Base-by-base conservation (phyloP, 805 yeast species). In the Wickerhamiella qilinensis region DNA sequence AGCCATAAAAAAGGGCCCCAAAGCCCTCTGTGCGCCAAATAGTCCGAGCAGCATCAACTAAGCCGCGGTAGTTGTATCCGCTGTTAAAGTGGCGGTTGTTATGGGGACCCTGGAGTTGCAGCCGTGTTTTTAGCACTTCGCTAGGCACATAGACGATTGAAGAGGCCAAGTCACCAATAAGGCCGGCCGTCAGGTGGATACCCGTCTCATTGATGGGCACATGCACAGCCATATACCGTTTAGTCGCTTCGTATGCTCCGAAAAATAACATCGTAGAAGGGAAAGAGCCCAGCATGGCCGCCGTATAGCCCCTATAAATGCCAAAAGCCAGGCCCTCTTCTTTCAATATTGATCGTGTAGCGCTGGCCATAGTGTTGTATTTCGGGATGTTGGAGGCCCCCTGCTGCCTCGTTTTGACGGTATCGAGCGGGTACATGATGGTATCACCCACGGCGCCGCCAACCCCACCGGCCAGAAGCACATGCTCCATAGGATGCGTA, bases 211-310 rank as follows among this genome's bases (percentile, higher is more conserved):
- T 82, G 6, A 78, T 46, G 7, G 69, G 67, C 51, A 64, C 71
- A 22, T 73, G 75, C 39, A 69, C 65, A 33, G 82, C 77, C 60
- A 86, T 58, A 28, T 58, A 57, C 37, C 95, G 65, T 57, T 91
- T 91, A 15, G 83, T 65, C 20, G 63, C 68, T 54, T 91, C 98
- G 58, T 91, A 91, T 1, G 94, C 76, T 2, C 86, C 82, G 55
- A 91, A 91, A 56, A 91, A 91, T n/a, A 85, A 71, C 17, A 93
- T 86, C 1, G 97, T 88, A 28, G 91, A 79, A 4, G 98, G 98
- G 45, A 91, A 73, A 17, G 61, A 57, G 21, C 99, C 99, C 21
- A 83, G 55, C 65, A 86, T 70, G 1, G 96, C 96, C 1, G 97
- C 94, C 14, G 74, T 60, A 58, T 86, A 86, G 1, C 99, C 99